Conservation (phyloP, 1,139 yeast species). For the Yamadazyma blattariae region DNA sequence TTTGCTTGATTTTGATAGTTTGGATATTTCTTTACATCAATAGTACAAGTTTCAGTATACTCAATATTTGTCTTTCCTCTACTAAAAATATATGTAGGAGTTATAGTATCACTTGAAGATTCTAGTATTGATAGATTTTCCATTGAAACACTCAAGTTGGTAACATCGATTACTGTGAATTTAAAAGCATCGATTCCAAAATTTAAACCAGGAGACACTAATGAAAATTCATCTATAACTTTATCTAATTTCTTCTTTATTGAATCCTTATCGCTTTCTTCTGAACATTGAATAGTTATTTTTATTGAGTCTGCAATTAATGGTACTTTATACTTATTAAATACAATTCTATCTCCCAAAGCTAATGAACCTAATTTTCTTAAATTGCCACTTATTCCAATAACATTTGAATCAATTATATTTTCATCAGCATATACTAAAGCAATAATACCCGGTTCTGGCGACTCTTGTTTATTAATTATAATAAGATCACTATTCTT, state of each 20-base stretch:
- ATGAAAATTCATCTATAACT: slow-evolving; percentile 47
- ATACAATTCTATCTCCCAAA: slow-evolving; percentile 68
- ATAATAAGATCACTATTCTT: slow-evolving; percentile 53
- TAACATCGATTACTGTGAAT: slow-evolving; percentile 22
- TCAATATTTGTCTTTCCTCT: slow-evolving; percentile 34
- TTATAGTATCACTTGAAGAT: slow-evolving; percentile 19
- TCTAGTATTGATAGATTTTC: slow-evolving; percentile 23
- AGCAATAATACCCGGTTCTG: slow-evolving; percentile 45
- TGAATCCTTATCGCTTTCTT: slow-evolving; percentile 3
- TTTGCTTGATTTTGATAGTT: slow-evolving; percentile 38
- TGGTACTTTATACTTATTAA: slow-evolving; percentile 53
- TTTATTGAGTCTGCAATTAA: slow-evolving; percentile 36
- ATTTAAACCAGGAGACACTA: slow-evolving; percentile 54
- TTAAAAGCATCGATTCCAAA: slow-evolving; percentile 9
- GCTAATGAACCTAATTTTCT: slow-evolving; percentile 57
- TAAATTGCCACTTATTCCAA: slow-evolving; percentile 48
- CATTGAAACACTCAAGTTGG: slow-evolving; percentile 21
- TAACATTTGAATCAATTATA: slow-evolving; percentile 48
- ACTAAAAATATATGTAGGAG: slow-evolving; percentile 47
- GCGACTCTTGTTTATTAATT: slow-evolving; percentile 44
- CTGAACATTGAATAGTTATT: slow-evolving; percentile 8
- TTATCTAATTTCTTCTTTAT: slow-evolving; percentile 26
- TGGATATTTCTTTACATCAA: slow-evolving; percentile 26
- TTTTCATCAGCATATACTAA: slow-evolving; percentile 39
- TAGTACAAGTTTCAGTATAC: slow-evolving; percentile 12